Percentiles rank a stretch among this genome's conserved stretches.
phyloP scores from a whole-genome alignment of 1,284 basidiomycete species.

The Moesziomyces antarcticus region DNA sequence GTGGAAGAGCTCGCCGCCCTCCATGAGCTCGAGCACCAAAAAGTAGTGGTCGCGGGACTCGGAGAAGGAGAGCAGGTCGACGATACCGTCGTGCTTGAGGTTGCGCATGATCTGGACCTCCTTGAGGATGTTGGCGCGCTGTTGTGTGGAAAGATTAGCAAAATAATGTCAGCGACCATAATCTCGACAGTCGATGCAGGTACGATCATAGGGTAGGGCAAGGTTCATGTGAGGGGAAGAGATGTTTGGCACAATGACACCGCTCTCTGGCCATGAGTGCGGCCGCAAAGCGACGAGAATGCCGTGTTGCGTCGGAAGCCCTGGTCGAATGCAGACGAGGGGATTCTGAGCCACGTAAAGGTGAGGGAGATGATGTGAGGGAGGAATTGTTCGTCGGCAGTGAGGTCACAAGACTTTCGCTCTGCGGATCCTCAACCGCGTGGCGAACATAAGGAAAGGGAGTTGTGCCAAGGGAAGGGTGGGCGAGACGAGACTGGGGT shows the following conservation, averaged over 20 bases:
- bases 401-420: too few relatives aligned
- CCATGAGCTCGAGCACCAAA: conserved; percentile 81
- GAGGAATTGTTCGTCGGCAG: not conserved
- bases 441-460: not conserved
- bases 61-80: conserved; percentile 72
- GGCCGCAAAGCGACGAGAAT: conserved; percentile 39
- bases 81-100: conserved; percentile 86
- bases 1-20: conserved; percentile 98
- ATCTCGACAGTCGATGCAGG: too few relatives aligned
- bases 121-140: conserved; percentile 98
- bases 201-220: too few relatives aligned
- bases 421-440: too few relatives aligned
- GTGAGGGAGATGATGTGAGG: conserved; percentile 3
- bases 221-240: conserved; percentile 10
- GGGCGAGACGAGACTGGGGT: conserved; percentile 4
- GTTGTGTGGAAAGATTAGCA: conserved; percentile 49
- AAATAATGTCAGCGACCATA: conserved; percentile 24
- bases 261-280: conserved; percentile 48
- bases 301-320: conserved; percentile 16
- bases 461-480: not conserved
- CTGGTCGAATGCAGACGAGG: not conserved
- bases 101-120: conserved; percentile 99
- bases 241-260: conserved; percentile 10
- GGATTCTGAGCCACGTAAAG: not conserved
- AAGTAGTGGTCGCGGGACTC: conserved; percentile 95